Conservation (phyloP, 441 rosid genomes). For the Aleurites moluccanus region DNA sequence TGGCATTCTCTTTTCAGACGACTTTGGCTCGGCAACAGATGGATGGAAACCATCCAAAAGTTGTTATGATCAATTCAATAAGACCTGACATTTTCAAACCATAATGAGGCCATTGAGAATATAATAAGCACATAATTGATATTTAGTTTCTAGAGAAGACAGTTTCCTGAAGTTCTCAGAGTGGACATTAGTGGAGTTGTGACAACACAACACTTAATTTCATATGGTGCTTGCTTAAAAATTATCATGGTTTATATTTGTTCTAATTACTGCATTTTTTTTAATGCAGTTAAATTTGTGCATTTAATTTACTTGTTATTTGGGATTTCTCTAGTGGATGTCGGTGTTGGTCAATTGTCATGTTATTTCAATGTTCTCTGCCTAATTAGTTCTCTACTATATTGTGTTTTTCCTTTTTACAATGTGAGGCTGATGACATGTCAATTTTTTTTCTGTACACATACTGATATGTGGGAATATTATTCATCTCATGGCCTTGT, state of each 20-base stretch:
- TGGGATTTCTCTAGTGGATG: background rate
- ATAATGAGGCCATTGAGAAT: background rate
- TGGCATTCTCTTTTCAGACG: background rate
- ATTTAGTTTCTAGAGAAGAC: background rate
- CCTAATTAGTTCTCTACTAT: background rate
- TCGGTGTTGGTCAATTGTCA: background rate
- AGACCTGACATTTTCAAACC: background rate
- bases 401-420: constrained; percentile 2
- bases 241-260: background rate
- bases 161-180: background rate
- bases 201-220: background rate
- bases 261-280: background rate
- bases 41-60: background rate
- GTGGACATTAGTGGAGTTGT: background rate
- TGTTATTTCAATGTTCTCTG: background rate
- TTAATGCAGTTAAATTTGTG: background rate
- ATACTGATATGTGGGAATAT: background rate
- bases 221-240: background rate
- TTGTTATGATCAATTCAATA: background rate
- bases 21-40: constrained; percentile 10
- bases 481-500: background rate
- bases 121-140: background rate
- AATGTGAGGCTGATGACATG: constrained; percentile 1
- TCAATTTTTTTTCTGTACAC: background rate
- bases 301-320: background rate